Base-by-base conservation (phyloP, 2,329 filamentous ascomycete species). In the Ophiognomonia clavigignenti-juglandacearum region DNA sequence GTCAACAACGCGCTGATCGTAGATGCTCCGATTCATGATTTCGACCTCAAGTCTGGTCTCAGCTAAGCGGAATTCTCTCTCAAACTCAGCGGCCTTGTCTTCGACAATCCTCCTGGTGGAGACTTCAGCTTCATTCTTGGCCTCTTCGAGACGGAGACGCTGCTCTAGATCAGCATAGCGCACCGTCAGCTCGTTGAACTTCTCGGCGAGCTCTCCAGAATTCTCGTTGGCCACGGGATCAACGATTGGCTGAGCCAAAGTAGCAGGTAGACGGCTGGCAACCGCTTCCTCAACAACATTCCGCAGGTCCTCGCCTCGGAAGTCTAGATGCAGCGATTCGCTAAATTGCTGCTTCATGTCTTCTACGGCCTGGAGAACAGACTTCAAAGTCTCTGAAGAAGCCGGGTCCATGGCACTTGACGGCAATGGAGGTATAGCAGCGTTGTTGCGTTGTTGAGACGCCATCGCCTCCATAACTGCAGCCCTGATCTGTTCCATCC, bases 401-500 rank as follows among this genome's bases (percentile, higher is more conserved):
- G 53, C 35, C 8, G 59, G 48, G 6, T 60, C 52, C 8, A 56
- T 44, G 10, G 63, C 56, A 19, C 45, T 11, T 7, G 45, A 18
- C 16, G 35, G 45, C 9, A 51, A 26, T 8, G 61, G 58, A 14
- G 58, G 51, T 18, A 61, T 39, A 49, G 61, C 58, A 39, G 65
- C 64, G 18, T 31, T 46, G 49, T 60, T 67, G 40, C 63, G 70
- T 42, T 80, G 73, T 46, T 84, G 78, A 9, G 71, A 61, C 19
- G 75, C 73, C 34, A 96, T 69, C 24, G 86, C 89, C 55, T 97
- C 92, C 45, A 84, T 69, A 22, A 92, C 76, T 36, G 81, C 80
- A 20, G 73, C 71, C 45, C 84, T 85, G 54, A 98, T 88, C 63
- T 92, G 89, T 48, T 96, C 90, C 57, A 91, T 66, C 57, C 82